Base-by-base conservation (phyloP, 1,284 basidiomycete species). In the Trichosporon asahii region DNA sequence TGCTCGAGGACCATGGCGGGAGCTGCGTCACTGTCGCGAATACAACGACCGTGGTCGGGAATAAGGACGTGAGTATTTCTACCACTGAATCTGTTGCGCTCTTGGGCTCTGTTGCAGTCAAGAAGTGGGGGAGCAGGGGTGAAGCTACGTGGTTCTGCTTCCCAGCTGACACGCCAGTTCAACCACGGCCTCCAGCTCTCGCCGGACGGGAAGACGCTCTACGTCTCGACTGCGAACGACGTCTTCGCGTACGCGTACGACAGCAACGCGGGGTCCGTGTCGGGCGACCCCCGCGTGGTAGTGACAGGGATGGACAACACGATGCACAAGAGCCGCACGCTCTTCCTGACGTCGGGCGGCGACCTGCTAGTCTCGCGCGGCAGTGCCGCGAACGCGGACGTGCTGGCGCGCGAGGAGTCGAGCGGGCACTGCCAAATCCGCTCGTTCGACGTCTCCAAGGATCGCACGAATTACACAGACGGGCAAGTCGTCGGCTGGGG, bases 311-410 rank as follows among this genome's bases (percentile, higher is more conserved):
- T 69, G 70, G 61, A 63, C 12, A 69, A 67, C 64, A 7, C 55
- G 15, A 46, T 40, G 29, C 70, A 69, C 66, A 37, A 33, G 25
- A 63, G 65, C 40, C 70, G 70, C 55, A 72, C 70, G 4, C 23
- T 69, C 5, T 40, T 69, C 3, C 33, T 69, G 6, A 61, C 68
- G 1, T 53, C 57, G 14, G 46, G 29, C 31, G 46, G 35, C 14
- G 64, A 66, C n/a, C 57, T 72, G 1, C 67, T 72, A 15, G 71
- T 72, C 8, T 72, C 71, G 27, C 64, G 66, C 8, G 71, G 71
- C 9, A 66, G 55, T 40, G 68, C 64, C 7, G 68, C 44, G 5
- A 72, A 72, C 64, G 57, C 66, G 0, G 68, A 72, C 49, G 27
- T 60, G 6, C 61, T 61, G 8, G 70, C 70, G 11, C 49, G 3